phyloP scores from a whole-genome alignment of 768 basidiomycete genomes.

The Tricholoma hemisulphureum region DNA sequence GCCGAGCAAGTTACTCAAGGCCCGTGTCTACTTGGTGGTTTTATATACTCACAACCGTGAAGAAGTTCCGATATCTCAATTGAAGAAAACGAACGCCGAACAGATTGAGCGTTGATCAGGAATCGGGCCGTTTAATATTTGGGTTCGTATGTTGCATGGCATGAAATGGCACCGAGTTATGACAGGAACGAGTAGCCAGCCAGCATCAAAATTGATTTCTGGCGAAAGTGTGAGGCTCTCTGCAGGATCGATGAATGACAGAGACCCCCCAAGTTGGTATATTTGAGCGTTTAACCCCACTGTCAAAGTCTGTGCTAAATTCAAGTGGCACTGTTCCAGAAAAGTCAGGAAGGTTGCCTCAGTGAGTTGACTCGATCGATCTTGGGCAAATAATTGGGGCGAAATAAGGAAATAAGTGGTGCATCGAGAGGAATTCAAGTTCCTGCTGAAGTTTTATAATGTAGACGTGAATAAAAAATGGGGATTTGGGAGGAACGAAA shows the following conservation, averaged over 20 bases:
- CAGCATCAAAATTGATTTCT: not conserved
- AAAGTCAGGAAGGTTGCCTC: not conserved
- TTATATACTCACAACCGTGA: slow-evolving; percentile 3
- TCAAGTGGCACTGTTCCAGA: too few species aligned
- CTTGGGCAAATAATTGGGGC: not conserved
- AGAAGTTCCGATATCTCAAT: slow-evolving; percentile 13
- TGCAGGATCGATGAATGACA: not conserved
- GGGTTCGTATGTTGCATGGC: slow-evolving; percentile 4
- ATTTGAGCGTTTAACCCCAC: not conserved
- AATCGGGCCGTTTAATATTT: slow-evolving; percentile 12
- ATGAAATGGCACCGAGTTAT: slow-evolving; percentile 2
- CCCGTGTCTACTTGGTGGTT: not conserved
- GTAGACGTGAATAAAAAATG: not conserved
- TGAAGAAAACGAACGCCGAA: slow-evolving; percentile 2
- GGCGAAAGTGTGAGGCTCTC: not conserved
- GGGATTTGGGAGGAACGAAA: not conserved
- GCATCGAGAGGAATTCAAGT: not conserved
- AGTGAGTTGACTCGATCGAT: too few species aligned
- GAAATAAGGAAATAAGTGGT: not conserved
- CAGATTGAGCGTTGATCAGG: slow-evolving; percentile 10
- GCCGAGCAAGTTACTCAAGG: not conserved
- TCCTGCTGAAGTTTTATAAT: not conserved
- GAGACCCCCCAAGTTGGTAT: not conserved
- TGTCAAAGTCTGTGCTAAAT: not conserved
- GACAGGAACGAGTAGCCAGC: not conserved